phyloP scores from a whole-genome alignment of 1,139 yeast species.

The Spencermartinsiella ligniputridi region DNA sequence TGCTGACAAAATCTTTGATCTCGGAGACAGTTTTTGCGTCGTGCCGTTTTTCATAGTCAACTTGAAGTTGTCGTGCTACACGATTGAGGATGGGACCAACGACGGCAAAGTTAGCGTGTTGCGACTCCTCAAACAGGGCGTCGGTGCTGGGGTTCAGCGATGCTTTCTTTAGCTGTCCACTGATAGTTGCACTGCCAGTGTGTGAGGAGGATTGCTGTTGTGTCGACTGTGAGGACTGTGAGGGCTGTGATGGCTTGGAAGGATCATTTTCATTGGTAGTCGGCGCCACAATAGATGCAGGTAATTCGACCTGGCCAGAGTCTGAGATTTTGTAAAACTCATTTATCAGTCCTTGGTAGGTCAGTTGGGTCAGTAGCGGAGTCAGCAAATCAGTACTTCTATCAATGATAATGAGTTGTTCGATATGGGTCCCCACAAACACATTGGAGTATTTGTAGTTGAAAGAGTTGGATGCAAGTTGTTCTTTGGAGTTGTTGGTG shows the following conservation, averaged over 20 bases:
- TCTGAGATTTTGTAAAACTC: constrained; percentile 56
- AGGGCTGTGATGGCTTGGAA: neutral
- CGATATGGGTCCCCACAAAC: constrained; percentile 34
- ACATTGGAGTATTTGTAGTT: constrained; percentile 30
- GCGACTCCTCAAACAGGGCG: constrained; percentile 46
- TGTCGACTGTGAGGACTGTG: neutral
- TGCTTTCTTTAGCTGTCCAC: constrained; percentile 29
- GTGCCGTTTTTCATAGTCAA: constrained; percentile 60
- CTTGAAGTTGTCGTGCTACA: constrained; percentile 67
- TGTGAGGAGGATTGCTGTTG: neutral
- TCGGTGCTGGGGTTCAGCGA: constrained; percentile 36
- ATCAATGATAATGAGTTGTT: constrained; percentile 65
- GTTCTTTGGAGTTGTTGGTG: neutral
- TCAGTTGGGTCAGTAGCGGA: constrained; percentile 68
- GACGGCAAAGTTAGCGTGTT: constrained; percentile 70
- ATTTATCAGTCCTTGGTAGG: constrained; percentile 77
- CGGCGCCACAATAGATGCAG: constrained; percentile 28
- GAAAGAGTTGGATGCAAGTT: constrained; percentile 12
- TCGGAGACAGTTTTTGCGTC: constrained; percentile 57
- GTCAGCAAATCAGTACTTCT: constrained; percentile 70
- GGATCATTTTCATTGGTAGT: constrained; percentile 6
- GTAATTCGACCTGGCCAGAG: constrained; percentile 44
- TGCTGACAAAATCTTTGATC: constrained; percentile 67
- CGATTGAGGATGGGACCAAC: constrained; percentile 70
- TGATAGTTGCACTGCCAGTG: neutral